Base-by-base conservation (phyloP, 2,329 filamentous ascomycete species). In the Basipetospora chlamydospora region DNA sequence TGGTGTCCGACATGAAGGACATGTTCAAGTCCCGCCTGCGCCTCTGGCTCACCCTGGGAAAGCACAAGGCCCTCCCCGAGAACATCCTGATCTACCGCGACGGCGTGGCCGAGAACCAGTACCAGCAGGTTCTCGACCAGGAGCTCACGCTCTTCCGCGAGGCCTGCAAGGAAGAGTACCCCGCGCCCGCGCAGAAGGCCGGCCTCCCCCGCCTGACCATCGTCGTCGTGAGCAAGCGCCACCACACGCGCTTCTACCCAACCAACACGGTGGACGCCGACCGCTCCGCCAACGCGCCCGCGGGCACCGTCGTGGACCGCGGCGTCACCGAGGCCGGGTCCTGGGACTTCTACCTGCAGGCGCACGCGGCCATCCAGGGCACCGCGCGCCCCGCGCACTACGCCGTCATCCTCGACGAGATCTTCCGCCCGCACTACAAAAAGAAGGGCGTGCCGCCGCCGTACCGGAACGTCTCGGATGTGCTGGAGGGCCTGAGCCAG, bases 101-200 rank as follows among this genome's bases (percentile, higher is more conserved):
- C 46, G 87, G 87, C 25, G 84, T 95, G 0, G 90, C 83, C 0
- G 87, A 94, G 47, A 77, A 83, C 0, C 85, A 94, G 46, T 94
- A 87, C 53, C 49, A 65, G 0, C 60, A 68, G 16, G 78, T 93
- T 0, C 57, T 90, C 0, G 57, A 71, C 0, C 42, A 68, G 1
- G 87, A 95, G 54, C 64, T 92, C 23, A 73, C 74, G 0, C 52
- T 58, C 2, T 76, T 88, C 39, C 64, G 76, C 5, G 56, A 63
- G 7, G 84, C 84, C 0, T 88, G 81, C 51, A 25, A 25, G 21
- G 35, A 31, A 21, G 28, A 30, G 9, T 37, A 37, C 21, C n/a
- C 35, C 9, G 12, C 35, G 2, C 28, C 26, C 16, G 50, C 54
- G 1, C 66, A 62, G 2, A 28, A 37, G 20, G 28, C 28, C 8